Conservation (phyloP, 225 moss, liverwort and hornwort species). For the Polytrichum formosum region DNA sequence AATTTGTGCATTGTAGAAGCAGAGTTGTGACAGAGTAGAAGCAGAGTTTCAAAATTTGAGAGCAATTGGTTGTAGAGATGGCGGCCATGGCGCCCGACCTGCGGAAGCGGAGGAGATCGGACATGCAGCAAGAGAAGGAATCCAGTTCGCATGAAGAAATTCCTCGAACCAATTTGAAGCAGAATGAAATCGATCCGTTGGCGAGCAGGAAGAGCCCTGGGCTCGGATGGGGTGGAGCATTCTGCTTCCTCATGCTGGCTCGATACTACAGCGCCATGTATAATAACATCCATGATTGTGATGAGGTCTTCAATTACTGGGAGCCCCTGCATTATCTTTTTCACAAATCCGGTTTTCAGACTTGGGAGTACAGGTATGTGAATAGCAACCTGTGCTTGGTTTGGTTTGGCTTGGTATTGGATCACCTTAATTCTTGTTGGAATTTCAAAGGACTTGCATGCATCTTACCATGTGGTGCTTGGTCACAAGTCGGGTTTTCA, state of each 20-base stretch:
- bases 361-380: slow-evolving; percentile 92
- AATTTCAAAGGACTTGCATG: too few species aligned
- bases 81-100: slow-evolving; percentile 25
- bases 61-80: slow-evolving; percentile 2
- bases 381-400: too few species aligned
- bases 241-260: slow-evolving; percentile 62
- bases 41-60: too few species aligned
- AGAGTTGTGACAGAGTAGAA: too few species aligned
- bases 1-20: too few species aligned
- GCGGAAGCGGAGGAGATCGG: slow-evolving; percentile 35
- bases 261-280: slow-evolving; percentile 84
- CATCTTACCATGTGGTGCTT: too few species aligned
- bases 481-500: neutral
- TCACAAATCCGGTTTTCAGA: slow-evolving; percentile 86
- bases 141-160: slow-evolving; percentile 3
- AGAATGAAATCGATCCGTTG: neutral
- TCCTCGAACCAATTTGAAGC: neutral
- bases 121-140: neutral
- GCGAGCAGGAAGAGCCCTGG: slow-evolving; percentile 29
- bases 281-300: slow-evolving; percentile 92
- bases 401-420: too few species aligned
- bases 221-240: slow-evolving; percentile 70
- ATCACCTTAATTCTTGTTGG: too few species aligned
- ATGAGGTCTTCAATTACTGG: slow-evolving; percentile 99
- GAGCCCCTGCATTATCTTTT: slow-evolving; percentile 87